phyloP scores from a whole-genome alignment of 2,329 filamentous ascomycete species.

The Thelonectria rubi region DNA sequence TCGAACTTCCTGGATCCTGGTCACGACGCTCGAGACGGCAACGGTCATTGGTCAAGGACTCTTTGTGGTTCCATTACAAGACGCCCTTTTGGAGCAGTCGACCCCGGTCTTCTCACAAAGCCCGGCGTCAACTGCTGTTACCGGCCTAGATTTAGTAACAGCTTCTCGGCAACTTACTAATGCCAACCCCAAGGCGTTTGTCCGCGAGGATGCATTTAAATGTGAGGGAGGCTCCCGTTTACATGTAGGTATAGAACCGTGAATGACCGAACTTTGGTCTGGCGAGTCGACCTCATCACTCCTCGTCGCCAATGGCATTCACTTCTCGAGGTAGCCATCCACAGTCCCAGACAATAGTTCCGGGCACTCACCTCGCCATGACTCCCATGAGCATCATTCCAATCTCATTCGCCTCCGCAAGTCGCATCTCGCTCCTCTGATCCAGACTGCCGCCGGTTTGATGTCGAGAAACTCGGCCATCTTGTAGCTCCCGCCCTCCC shows the following conservation, averaged over 20 bases:
- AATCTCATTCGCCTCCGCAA: conserved; percentile 10
- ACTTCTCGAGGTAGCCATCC: not conserved
- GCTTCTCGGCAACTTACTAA: not conserved
- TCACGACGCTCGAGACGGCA: not conserved
- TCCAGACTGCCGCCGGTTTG: not conserved
- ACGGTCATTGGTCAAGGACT: not conserved
- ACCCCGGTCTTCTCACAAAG: not conserved
- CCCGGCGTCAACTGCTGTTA: not conserved
- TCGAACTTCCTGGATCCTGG: too few species aligned
- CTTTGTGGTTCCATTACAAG: not conserved
- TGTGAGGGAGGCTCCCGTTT: not conserved
- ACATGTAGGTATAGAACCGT: too few species aligned
- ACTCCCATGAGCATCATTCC: conserved; percentile 6
- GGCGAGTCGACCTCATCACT: not conserved
- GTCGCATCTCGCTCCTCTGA: conserved; percentile 3
- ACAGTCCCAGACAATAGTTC: not conserved
- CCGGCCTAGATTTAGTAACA: not conserved
- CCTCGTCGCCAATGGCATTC: not conserved
- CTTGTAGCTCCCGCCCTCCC: conserved; percentile 6
- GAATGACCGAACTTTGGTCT: not conserved
- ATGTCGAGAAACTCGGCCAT: not conserved
- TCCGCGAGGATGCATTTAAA: too few species aligned
- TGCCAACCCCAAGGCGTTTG: not conserved
- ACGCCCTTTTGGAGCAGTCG: not conserved
- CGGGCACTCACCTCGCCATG: conserved; percentile 1